phyloP scores from a whole-genome alignment of 2,329 filamentous ascomycete genomes.

The Beauveria caledonica region DNA sequence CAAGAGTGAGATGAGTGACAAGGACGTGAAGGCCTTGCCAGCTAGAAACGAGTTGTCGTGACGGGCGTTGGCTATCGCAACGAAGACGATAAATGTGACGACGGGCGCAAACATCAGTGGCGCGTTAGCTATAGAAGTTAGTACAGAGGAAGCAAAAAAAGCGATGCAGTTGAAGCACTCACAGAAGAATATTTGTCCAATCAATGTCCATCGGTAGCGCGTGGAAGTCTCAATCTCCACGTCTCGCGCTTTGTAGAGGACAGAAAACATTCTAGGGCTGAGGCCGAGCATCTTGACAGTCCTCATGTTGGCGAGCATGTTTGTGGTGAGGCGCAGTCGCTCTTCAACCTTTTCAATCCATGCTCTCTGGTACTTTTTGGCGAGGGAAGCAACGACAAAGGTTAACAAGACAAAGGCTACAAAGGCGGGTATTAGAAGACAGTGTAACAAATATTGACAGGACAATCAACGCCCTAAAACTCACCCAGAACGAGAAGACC shows the following conservation, averaged over 20 bases:
- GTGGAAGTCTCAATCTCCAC: conserved; percentile 17
- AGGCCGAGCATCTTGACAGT: conserved; percentile 26
- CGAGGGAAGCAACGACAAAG: conserved; percentile 16
- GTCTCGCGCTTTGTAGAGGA: conserved; percentile 16
- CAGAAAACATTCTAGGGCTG: conserved; percentile 12
- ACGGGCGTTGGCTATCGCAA: conserved; percentile 8
- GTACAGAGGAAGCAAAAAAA: background rate
- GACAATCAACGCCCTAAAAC: background rate
- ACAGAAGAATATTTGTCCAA: conserved; percentile 8
- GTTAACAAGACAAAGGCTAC: conserved; percentile 13
- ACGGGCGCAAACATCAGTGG: conserved; percentile 13
- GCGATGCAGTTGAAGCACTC: background rate
- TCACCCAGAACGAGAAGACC: conserved; percentile 25
- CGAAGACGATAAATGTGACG: conserved; percentile 5
- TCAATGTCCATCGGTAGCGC: conserved; percentile 16
- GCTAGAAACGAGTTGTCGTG: conserved; percentile 10
- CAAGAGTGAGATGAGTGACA: conserved; percentile 19
- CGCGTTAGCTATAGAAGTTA: conserved; percentile 7
- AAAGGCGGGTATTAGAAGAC: no score
- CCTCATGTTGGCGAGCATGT: conserved; percentile 23
- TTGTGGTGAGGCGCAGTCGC: conserved; percentile 20
- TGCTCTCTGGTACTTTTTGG: conserved; percentile 13
- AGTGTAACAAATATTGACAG: no score
- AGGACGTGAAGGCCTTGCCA: conserved; percentile 18
- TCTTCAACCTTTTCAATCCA: conserved; percentile 24